Evolutionary conservation across 805 yeast species (phyloP).

Genomic region (Spathaspora hagerdaliae): DNA sequence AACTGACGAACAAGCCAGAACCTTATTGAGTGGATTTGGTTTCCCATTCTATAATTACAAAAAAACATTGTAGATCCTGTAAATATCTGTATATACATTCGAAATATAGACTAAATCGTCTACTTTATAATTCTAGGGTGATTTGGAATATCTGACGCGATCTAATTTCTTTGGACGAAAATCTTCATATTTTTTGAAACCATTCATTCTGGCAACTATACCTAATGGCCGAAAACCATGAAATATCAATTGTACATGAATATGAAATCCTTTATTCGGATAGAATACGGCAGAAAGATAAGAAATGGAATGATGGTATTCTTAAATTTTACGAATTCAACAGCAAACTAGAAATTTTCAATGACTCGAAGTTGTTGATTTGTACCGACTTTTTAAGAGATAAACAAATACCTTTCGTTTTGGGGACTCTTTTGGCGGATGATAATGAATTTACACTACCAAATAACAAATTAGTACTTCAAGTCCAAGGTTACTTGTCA

Average conservation of each 20-base stretch:
- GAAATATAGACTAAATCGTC: too few relatives aligned
- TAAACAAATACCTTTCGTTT: constrained; percentile 5
- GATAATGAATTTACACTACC: constrained; percentile 24
- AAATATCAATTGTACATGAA: constrained; percentile 42
- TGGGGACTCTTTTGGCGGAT: constrained; percentile 5
- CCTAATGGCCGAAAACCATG: neutral
- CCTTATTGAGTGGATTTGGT: constrained; percentile 76
- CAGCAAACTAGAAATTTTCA: constrained; percentile 41
- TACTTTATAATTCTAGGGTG: too few relatives aligned
- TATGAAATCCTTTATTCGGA: constrained; percentile 44
- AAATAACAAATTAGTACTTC: constrained; percentile 23
- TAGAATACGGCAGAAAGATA: constrained; percentile 42
- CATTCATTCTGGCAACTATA: too few relatives aligned
- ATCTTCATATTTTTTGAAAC: too few relatives aligned
- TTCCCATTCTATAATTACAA: constrained; percentile 56
- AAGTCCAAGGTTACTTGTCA: constrained; percentile 26
- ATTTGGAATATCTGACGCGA: too few relatives aligned
- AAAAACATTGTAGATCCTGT: neutral
- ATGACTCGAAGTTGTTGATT: constrained; percentile 31
- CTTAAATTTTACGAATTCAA: constrained; percentile 45
- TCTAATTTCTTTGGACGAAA: too few relatives aligned
- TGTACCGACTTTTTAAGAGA: constrained; percentile 26
- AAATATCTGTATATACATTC: constrained; percentile 2
- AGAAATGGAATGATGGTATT: constrained; percentile 51
- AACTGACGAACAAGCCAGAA: constrained; percentile 85